Evolutionary conservation across 495 filamentous ascomycete species (phyloP).

Genomic region (Xylaria telfairii): DNA sequence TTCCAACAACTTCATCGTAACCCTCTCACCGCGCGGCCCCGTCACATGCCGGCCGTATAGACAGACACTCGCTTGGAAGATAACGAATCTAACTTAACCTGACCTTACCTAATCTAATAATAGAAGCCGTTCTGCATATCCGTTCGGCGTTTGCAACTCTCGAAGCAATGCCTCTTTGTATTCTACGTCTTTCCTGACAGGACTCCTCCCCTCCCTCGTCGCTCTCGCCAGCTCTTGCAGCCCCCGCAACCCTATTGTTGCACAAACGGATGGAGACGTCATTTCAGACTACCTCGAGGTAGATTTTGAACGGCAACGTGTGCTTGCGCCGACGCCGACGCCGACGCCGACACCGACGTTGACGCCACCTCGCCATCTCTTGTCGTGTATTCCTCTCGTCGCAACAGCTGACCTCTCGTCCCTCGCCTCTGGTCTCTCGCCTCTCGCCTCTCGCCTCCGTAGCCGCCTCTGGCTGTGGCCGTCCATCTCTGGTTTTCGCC

Average conservation of each 20-base stretch:
- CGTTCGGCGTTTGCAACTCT: conserved; percentile 11
- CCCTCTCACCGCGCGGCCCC: conserved; percentile 25
- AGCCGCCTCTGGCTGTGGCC: background rate
- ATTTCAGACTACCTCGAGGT: conserved; percentile 1
- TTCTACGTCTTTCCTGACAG: conserved; percentile 17
- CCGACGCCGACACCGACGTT: background rate
- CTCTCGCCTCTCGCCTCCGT: background rate
- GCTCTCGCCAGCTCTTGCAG: background rate
- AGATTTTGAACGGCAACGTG: background rate
- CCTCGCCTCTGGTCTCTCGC: background rate
- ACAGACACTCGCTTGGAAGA: background rate
- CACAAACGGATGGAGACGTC: conserved; percentile 6
- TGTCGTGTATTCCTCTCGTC: background rate
- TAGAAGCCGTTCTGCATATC: background rate
- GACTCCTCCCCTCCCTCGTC: conserved; percentile 5
- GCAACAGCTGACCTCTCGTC: background rate
- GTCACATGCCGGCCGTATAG: background rate
- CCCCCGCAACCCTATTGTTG: background rate
- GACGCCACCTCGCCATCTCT: background rate
- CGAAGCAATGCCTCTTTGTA: conserved; percentile 27
- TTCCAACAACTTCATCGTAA: conserved; percentile 29
- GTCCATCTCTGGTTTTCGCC: background rate
- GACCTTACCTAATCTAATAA: background rate
- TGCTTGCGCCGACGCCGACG: background rate
- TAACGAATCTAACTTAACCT: background rate